These are phyloP conservation scores for Trichoderma asperelloides DNA, from an alignment of 495 filamentous ascomycete genomes.

Conservation along the genomic window DNA sequence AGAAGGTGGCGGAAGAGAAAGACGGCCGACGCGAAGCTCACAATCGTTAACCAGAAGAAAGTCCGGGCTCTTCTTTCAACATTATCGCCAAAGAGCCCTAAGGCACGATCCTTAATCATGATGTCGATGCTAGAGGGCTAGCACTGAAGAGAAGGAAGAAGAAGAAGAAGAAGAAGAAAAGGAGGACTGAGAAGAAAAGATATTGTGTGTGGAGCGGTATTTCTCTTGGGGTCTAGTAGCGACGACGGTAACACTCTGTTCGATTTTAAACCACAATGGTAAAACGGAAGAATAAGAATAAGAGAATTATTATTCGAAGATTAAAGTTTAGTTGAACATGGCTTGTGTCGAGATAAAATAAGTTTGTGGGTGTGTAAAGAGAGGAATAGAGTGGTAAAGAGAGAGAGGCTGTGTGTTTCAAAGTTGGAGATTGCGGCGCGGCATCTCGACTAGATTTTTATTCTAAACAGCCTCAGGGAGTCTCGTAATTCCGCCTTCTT, in stretches of 20 bases:
- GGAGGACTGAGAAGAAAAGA: background rate
- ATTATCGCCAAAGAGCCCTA: background rate
- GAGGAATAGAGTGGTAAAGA: background rate
- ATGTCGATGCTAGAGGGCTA: background rate
- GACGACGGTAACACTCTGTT: background rate
- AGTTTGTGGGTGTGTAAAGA: background rate
- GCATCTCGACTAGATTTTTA: background rate
- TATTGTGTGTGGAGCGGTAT: background rate
- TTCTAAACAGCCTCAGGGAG: background rate
- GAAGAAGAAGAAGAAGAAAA: background rate
- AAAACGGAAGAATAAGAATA: background rate
- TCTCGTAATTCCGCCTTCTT: background rate
- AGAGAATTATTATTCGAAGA: background rate
- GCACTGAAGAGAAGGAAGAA: background rate
- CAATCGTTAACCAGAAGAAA: background rate
- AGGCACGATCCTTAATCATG: background rate
- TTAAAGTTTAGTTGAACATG: background rate
- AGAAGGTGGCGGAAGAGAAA: conserved; percentile 17
- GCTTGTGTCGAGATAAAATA: background rate
- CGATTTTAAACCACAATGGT: background rate
- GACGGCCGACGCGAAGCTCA: conserved; percentile 9
- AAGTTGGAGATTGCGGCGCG: background rate
- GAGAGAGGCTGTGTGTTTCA: background rate
- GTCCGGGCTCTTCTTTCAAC: background rate
- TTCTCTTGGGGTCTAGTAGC: background rate